These are phyloP conservation scores for Ceratobasidium sp. DNA, from an alignment of 1,284 basidiomycete genomes.

Conservation along the genomic window DNA sequence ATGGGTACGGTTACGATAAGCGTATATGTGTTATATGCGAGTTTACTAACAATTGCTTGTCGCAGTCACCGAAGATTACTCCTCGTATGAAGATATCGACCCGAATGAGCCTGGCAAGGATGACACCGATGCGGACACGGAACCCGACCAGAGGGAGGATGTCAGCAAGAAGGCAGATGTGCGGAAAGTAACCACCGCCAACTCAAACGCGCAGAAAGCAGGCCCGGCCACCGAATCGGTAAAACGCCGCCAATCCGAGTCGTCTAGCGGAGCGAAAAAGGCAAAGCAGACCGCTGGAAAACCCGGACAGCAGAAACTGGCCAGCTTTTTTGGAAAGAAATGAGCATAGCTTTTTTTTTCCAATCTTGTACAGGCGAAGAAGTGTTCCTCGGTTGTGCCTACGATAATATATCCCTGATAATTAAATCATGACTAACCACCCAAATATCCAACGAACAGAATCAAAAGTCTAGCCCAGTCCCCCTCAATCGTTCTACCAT, in stretches of 20 bases:
- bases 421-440: background rate
- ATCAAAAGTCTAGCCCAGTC: constrained; percentile 35
- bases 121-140: constrained; percentile 45
- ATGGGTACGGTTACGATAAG: constrained; percentile 59
- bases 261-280: constrained; percentile 8
- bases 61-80: constrained; percentile 75
- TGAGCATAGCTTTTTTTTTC: background rate
- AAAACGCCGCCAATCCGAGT: constrained; percentile 23
- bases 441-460: background rate
- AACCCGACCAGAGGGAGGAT: constrained; percentile 23
- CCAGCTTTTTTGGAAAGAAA: constrained; percentile 38
- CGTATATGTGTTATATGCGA: constrained; percentile 27
- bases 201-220: constrained; percentile 2
- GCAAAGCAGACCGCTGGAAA: constrained; percentile 1
- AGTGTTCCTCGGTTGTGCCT: background rate
- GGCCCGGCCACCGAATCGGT: background rate
- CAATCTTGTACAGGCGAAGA: background rate
- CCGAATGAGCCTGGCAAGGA: constrained; percentile 56
- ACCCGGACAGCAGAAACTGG: constrained; percentile 33
- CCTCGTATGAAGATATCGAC: constrained; percentile 76
- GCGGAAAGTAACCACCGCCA: background rate
- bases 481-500: constrained; percentile 34
- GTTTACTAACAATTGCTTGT: constrained; percentile 19
- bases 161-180: constrained; percentile 12
- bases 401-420: background rate